These are phyloP conservation scores for Canariomyces notabilis DNA, from an alignment of 2,329 filamentous ascomycete genomes.

Conservation along the genomic window DNA sequence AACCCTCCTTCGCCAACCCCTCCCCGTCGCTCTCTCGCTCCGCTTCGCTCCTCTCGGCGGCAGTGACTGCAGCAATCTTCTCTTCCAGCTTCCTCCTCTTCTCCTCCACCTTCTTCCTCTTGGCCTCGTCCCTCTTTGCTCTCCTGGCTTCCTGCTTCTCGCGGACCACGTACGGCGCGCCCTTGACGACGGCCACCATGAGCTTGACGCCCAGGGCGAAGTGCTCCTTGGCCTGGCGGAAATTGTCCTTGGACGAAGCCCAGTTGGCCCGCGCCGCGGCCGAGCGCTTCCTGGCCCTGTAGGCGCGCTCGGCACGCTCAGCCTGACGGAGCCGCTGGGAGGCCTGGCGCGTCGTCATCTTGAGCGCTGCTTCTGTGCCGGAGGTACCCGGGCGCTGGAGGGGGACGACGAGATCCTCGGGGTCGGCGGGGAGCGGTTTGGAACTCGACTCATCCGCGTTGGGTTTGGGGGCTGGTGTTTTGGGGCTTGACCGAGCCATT, in stretches of 20 bases:
- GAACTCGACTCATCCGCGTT: neutral
- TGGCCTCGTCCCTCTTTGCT: constrained; percentile 28
- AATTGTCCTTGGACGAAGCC: constrained; percentile 37
- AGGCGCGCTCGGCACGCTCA: constrained; percentile 37
- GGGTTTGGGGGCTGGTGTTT: neutral
- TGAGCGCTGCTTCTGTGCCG: constrained; percentile 39
- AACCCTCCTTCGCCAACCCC: constrained; percentile 1
- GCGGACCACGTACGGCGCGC: constrained; percentile 33
- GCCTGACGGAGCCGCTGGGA: constrained; percentile 36
- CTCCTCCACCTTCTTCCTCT: constrained; percentile 29
- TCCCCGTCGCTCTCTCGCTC: constrained; percentile 6
- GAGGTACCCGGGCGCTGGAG: constrained; percentile 36
- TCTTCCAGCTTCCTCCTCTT: constrained; percentile 28
- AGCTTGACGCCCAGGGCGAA: constrained; percentile 33
- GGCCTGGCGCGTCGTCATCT: constrained; percentile 34
- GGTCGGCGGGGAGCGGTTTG: constrained; percentile 12
- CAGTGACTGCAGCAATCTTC: constrained; percentile 20
- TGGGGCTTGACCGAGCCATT: constrained; percentile 3
- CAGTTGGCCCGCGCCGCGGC: constrained; percentile 35
- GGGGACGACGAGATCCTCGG: constrained; percentile 16
- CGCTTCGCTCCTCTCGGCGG: constrained; percentile 1
- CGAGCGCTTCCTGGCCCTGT: constrained; percentile 38
- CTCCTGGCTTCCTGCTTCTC: constrained; percentile 34
- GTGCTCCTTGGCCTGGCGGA: constrained; percentile 34
- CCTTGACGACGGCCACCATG: constrained; percentile 29